Evolutionary conservation across 495 filamentous ascomycete species (phyloP), one percentile per base, ranked within the genome.

Genomic region (Pyrenopolyporus hunteri): DNA sequence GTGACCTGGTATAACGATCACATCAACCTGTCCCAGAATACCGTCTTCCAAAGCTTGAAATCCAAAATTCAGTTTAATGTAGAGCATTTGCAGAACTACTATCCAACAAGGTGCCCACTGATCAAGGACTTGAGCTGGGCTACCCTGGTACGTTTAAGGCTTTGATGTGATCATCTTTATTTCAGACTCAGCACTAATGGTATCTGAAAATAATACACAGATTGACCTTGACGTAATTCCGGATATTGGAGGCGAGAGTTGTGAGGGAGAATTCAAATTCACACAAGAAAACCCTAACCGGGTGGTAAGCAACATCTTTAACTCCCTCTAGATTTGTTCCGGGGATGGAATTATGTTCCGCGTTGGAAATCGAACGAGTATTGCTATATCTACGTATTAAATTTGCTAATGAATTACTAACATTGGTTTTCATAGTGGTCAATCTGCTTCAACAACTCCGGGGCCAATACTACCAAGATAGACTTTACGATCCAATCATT

Each of bases 151-250:
- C 29, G 49, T 35, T 10, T 35, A 1, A 43, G 11, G 4, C 17
- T 8, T 10, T 10, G 3, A 17, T 4, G 11, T 17, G 6, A 9
- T 19, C 7, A 0, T 10, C 17, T 4, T 10, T 1, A 19, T 3
- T 19, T 22, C 37, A n/a, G n/a, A n/a, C n/a, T n/a, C n/a, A n/a
- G n/a, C n/a, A 22, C 13, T 19, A 13, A 14, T 23, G 4, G 13
- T 7, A 3, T 13, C 8, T 46, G 8, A 29, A 20, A 33, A 31
- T 1, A 3, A 17, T 4, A 11, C 8, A n/a, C 29, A 62, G 58
- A 32, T 62, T 19, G 50, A 62, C 36, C 16, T 62, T 17, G 35
- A 55, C n/a, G 35, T 49, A 16, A 43, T 55, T 20, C 58, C 58
- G 5, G 43, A 17, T 25, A 32, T 55, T 20, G 46, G 9, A 7